Percentiles rank a stretch among this genome's conserved stretches.
These are phyloP conservation scores for Tuber umbilicatum DNA, from an alignment of 495 filamentous ascomycete genomes.

Conservation along the genomic window DNA sequence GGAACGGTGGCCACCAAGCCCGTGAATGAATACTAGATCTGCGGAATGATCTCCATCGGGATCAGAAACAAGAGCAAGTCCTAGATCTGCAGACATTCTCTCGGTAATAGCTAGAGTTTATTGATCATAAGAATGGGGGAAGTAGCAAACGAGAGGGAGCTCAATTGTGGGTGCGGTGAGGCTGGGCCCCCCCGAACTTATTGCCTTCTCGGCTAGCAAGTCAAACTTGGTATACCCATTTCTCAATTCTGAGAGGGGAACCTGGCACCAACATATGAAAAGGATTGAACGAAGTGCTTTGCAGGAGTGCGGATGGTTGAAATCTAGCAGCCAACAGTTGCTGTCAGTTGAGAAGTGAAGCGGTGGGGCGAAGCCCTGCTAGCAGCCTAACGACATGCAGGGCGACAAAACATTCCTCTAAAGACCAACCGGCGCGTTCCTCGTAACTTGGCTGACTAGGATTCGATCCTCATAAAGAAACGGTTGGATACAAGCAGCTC, in stretches of 20 bases:
- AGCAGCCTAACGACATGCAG: background rate
- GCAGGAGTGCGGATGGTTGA: background rate
- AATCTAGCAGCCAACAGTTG: background rate
- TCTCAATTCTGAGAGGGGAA: background rate
- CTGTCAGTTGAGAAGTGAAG: background rate
- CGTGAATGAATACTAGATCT: constrained; percentile 13
- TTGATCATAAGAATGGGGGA: background rate
- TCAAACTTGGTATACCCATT: background rate
- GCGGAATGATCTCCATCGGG: background rate
- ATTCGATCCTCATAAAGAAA: background rate
- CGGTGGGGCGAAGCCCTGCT: background rate
- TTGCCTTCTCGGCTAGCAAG: constrained; percentile 1
- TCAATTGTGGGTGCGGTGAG: background rate
- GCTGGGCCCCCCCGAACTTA: background rate
- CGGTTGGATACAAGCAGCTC: background rate
- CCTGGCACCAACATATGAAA: background rate
- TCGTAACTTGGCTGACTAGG: background rate
- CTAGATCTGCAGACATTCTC: background rate
- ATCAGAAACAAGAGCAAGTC: constrained; percentile 1
- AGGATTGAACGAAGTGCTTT: background rate
- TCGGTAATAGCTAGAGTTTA: background rate
- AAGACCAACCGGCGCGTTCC: background rate
- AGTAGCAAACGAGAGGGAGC: background rate
- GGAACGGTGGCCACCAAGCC: constrained; percentile 19
- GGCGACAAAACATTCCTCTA: background rate